A percentile compares a stretch with the other conserved stretches of the same genome.
phyloP scores from a whole-genome alignment of 495 filamentous ascomycete species.

The Peziza echinospora region DNA sequence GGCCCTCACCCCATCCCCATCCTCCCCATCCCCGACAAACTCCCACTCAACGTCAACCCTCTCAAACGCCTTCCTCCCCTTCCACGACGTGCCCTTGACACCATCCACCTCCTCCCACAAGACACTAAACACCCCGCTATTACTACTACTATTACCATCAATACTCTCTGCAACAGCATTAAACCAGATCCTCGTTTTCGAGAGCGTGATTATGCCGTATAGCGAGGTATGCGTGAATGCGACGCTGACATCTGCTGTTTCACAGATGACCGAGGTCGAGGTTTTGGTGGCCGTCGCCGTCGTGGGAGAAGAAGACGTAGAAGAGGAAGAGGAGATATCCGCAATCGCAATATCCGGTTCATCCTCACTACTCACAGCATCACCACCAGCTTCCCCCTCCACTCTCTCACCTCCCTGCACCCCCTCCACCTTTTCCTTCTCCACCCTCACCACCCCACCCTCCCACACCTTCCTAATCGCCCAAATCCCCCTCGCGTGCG shows the following conservation, averaged over 20 bases:
- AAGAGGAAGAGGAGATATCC: too few species aligned
- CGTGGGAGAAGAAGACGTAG: too few species aligned
- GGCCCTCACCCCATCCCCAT: background rate
- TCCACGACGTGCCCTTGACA: slow-evolving; percentile 56
- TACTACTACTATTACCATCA: slow-evolving; percentile 21
- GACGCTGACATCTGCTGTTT: slow-evolving; percentile 72
- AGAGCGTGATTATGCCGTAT: slow-evolving; percentile 49
- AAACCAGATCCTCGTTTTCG: slow-evolving; percentile 90
- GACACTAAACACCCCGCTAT: slow-evolving; percentile 38
- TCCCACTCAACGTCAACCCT: slow-evolving; percentile 70
- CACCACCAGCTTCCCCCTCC: slow-evolving; percentile 13
- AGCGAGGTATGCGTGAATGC: slow-evolving; percentile 54
- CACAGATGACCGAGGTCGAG: slow-evolving; percentile 33
- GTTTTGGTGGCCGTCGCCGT: background rate
- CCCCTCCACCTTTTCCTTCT: too few species aligned
- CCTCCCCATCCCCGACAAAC: background rate
- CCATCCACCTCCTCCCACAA: slow-evolving; percentile 48
- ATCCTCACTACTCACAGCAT: too few species aligned
- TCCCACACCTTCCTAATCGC: slow-evolving; percentile 23
- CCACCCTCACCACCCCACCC: too few species aligned
- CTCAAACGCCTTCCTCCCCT: slow-evolving; percentile 65
- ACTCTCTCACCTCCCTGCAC: too few species aligned
- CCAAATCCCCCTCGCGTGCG: background rate
- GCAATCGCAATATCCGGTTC: too few species aligned
- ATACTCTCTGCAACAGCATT: slow-evolving; percentile 79